phyloP scores from a whole-genome alignment of 83 land plant genomes.

The Thuja plicata region DNA sequence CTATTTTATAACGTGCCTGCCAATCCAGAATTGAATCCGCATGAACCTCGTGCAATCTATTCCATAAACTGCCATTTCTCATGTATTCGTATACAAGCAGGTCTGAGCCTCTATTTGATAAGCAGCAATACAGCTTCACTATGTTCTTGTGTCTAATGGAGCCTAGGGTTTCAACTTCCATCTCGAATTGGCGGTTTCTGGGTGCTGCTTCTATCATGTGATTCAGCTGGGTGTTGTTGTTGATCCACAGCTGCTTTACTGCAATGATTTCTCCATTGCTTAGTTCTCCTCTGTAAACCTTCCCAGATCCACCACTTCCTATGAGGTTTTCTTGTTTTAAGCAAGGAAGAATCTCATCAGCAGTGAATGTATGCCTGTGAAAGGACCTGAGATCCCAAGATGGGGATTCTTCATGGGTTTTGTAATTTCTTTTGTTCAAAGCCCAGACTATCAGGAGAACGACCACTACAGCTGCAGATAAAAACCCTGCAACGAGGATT shows the following conservation, averaged over 20 bases:
- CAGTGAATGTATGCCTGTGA: conserved; percentile 40
- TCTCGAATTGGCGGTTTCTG: conserved; percentile 36
- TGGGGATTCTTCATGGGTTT: neutral
- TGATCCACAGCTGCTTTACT: conserved; percentile 61
- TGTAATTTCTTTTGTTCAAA: neutral
- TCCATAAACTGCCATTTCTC: conserved; percentile 15
- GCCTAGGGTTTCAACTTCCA: conserved; percentile 39
- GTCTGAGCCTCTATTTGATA: conserved; percentile 29
- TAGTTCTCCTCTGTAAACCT: conserved; percentile 50
- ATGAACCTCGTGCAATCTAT: too few relatives aligned
- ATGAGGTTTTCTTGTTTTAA: conserved; percentile 51
- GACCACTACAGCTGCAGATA: neutral
- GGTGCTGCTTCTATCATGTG: conserved; percentile 13
- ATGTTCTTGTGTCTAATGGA: conserved; percentile 37
- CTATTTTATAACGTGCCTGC: conserved; percentile 14
- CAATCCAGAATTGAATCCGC: too few relatives aligned
- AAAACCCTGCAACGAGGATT: neutral
- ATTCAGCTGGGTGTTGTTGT: conserved; percentile 1
- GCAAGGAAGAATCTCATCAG: conserved; percentile 33
- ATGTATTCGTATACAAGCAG: conserved; percentile 42
- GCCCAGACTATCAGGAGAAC: neutral
- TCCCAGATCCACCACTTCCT: conserved; percentile 62
- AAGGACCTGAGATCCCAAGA: conserved; percentile 58
- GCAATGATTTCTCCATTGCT: conserved; percentile 38
- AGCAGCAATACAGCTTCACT: conserved; percentile 12